Evolutionary conservation across 306 rosid species (phyloP), one percentile per base, ranked within the genome.

Genomic region (Rosa persica): DNA sequence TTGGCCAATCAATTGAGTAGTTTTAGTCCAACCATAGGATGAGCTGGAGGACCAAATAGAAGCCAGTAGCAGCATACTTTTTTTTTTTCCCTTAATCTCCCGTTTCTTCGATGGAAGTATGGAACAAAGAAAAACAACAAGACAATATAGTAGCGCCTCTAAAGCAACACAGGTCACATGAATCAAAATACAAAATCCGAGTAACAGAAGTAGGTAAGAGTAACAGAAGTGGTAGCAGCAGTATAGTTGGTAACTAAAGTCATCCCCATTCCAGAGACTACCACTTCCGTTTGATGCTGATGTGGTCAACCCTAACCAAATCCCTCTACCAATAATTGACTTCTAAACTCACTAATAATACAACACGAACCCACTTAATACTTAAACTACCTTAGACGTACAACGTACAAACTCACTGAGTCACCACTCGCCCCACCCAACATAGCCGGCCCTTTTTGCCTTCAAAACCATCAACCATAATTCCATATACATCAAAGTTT

Each of bases 251-350:
- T 60, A 46, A 51, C 58, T 58, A 30, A 67, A 70, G 70, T 57
- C 34, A 5, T 72, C 38, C 8, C 67, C 13, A 0, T 55, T 20
- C 62, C 30, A 3, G 51, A 54, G 6, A 72, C 15, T 10, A 9
- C 6, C 1, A 6, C 52, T 72, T 78, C 38, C 16, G 4, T 23
- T 61, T 9, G 34, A 77, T 64, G 83, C 9, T 42, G 74, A 67
- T 61, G 22, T n/a, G 75, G 91, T 89, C 96, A 90, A 89, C 86
- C 44, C 70, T 46, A 78, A 80, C 85, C 67, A 61, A 54, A n/a
- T 30, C 36, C 54, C 39, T 15, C 75, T 1, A 67, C 76, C 36
- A 58, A 64, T 58, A 68, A 74, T 78, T 74, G 83, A 83, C 80
- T 58, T 68, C 13, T 17, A 38, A 52, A 25, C n/a, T 43, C 75